phyloP scores from a whole-genome alignment of 176 grass and related monocot species.

The Musa schizocarpa region DNA sequence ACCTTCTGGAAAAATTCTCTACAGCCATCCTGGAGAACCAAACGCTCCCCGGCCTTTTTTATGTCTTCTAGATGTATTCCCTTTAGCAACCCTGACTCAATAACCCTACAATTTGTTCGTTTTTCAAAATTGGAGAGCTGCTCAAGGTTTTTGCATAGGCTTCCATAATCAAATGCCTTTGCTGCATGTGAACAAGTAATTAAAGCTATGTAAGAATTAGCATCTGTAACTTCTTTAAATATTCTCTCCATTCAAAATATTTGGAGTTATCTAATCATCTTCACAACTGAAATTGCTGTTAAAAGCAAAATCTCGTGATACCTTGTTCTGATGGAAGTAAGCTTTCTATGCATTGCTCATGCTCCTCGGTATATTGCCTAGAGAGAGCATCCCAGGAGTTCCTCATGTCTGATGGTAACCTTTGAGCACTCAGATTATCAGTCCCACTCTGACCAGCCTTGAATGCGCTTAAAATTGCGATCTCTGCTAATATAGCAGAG shows the following conservation, averaged over 20 bases:
- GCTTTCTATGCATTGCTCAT: constrained; percentile 73
- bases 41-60: constrained; percentile 72
- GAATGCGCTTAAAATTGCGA: constrained; percentile 70
- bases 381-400: constrained; percentile 68
- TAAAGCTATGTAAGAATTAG: neutral
- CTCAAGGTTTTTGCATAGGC: constrained; percentile 54
- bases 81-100: constrained; percentile 71
- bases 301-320: neutral
- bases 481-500: constrained; percentile 84
- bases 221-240: too few species aligned
- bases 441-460: constrained; percentile 47
- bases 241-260: too few species aligned
- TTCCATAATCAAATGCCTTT: constrained; percentile 54
- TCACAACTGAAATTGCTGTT: neutral
- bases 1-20: constrained; percentile 77
- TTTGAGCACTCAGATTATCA: constrained; percentile 34
- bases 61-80: constrained; percentile 90
- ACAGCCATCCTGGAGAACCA: constrained; percentile 85
- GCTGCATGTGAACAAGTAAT: constrained; percentile 30
- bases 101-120: constrained; percentile 74
- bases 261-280: too few species aligned
- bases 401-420: constrained; percentile 48
- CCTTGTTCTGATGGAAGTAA: constrained; percentile 72
- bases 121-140: constrained; percentile 84
- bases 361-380: constrained; percentile 74